Base-by-base conservation (phyloP, 371 early-diverging fungal genomes). In the Cokeromyces recurvatus region DNA sequence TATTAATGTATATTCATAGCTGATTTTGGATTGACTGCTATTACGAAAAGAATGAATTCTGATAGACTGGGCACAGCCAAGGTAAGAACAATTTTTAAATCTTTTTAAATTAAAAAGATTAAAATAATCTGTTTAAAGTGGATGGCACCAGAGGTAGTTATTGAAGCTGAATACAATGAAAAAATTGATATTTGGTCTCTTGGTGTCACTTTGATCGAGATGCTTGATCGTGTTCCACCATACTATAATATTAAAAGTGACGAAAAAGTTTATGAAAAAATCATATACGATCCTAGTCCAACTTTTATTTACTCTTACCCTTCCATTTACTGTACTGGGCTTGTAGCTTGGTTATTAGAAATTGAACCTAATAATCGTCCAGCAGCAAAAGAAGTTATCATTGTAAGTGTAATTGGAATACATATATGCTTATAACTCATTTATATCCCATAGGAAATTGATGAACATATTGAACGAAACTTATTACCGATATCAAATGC, bases 151-250 rank as follows among this genome's bases (percentile, higher is more conserved):
- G 75, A 75, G 55, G 75, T 75, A 9, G 65, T 75, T 31, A 51
- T 55, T 32, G 67, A 71, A 55, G 21, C 51, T 4, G 14, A 42
- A 12, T 75, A 75, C 47, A 52, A 58, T 41, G 69, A 66, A 56
- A 75, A 68, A 44, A 62, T 68, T 8, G 75, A 75, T 39, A 21
- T 75, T 14, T 75, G 75, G 75, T 71, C 71, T 8, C 46, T 75
- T 16, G 75, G 75, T 2, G 69, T 75, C 25, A 66, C 75, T 21
- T 17, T 75, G 12, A 75, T 75, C 48, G 75, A 75, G 50, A 75
- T 75, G 75, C 71, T 75, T 71, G 75, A 75, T 39, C 68, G 75
- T 46, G 75, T 75, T 14, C 75, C 75, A 1, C 75, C 75, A 24
- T 71, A 71, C 43, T 75, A 75, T 25, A 41, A 53, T 25, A 52